phyloP scores from a whole-genome alignment of 2,329 filamentous ascomycete genomes.

The Colletotrichum sublineola region DNA sequence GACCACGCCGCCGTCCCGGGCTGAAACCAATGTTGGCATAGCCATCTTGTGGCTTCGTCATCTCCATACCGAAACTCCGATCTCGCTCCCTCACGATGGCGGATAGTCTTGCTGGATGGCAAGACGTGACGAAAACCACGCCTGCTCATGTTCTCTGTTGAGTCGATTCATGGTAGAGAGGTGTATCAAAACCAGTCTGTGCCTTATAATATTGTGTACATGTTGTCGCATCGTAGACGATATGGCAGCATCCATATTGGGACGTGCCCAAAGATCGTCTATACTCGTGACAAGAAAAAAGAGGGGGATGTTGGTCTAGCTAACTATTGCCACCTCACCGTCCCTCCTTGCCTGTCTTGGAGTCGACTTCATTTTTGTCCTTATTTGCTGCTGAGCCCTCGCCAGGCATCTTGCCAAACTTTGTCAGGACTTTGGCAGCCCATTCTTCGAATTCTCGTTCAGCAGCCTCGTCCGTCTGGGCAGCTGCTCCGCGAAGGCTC shows the following conservation, averaged over 20 bases:
- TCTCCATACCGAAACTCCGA: conserved; percentile 31
- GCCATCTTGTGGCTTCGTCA: conserved; percentile 37
- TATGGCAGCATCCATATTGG: conserved; percentile 20
- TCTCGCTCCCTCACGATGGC: conserved; percentile 30
- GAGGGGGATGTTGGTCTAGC: conserved; percentile 24
- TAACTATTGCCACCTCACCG: conserved; percentile 34
- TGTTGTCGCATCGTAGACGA: conserved; percentile 8
- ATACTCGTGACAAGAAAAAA: neutral
- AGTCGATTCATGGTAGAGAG: conserved; percentile 27
- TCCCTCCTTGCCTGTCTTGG: conserved; percentile 39
- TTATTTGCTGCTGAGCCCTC: conserved; percentile 1
- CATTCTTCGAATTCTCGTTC: conserved; percentile 74
- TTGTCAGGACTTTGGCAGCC: conserved; percentile 71
- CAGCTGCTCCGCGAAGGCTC: conserved; percentile 52
- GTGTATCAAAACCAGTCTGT: conserved; percentile 29
- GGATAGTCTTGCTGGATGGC: neutral
- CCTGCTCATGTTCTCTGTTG: conserved; percentile 25
- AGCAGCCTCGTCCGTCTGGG: conserved; percentile 61
- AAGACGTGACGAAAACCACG: conserved; percentile 8
- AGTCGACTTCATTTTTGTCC: conserved; percentile 20
- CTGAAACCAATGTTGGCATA: conserved; percentile 31
- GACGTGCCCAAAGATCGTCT: conserved; percentile 22
- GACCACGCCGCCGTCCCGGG: conserved; percentile 17
- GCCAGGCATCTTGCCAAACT: conserved; percentile 52
- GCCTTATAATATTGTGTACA: conserved; percentile 40